These are phyloP conservation scores for Syzygium jambos DNA, from an alignment of 345 rosid species.

Conservation along the genomic window DNA sequence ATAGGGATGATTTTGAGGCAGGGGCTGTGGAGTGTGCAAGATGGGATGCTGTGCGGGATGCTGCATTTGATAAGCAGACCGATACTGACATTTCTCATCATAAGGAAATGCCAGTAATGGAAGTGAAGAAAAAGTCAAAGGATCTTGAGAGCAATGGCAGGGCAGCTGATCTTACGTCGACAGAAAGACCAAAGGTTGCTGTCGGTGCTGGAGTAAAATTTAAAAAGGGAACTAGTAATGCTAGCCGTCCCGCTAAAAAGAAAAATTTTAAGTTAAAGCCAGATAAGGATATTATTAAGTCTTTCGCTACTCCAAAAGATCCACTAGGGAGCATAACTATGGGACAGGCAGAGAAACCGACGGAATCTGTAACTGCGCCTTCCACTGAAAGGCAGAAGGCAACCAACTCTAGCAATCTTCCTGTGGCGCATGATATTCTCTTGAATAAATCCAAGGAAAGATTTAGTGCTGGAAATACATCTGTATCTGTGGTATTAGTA, in stretches of 20 bases:
- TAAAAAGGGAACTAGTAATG: constrained; percentile 9
- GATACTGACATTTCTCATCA: constrained; percentile 2
- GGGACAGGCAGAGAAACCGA: background rate
- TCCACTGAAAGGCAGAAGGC: constrained; percentile 14
- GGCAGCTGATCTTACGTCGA: constrained; percentile 1
- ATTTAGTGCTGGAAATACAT: constrained; percentile 12
- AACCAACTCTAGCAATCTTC: constrained; percentile 5
- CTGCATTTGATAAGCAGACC: constrained; percentile 5
- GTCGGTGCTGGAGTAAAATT: constrained; percentile 13
- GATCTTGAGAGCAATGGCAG: constrained; percentile 10
- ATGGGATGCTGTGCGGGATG: constrained; percentile 10
- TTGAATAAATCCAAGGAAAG: constrained; percentile 20
- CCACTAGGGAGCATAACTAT: constrained; percentile 4
- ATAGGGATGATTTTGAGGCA: constrained; percentile 2
- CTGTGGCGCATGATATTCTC: constrained; percentile 11
- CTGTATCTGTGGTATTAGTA: constrained; percentile 5
- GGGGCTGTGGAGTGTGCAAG: constrained; percentile 1
- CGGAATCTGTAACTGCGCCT: constrained; percentile 3
- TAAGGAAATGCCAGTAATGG: constrained; percentile 16
- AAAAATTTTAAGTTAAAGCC: constrained; percentile 17
- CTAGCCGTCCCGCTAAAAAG: constrained; percentile 13
- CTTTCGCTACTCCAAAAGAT: constrained; percentile 11
- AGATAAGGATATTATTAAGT: constrained; percentile 20
- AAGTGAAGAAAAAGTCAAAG: constrained; percentile 32
- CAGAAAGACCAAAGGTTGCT: constrained; percentile 19